Conservation (phyloP, 495 filamentous ascomycete genomes). For the Wilcoxina mikolae region DNA sequence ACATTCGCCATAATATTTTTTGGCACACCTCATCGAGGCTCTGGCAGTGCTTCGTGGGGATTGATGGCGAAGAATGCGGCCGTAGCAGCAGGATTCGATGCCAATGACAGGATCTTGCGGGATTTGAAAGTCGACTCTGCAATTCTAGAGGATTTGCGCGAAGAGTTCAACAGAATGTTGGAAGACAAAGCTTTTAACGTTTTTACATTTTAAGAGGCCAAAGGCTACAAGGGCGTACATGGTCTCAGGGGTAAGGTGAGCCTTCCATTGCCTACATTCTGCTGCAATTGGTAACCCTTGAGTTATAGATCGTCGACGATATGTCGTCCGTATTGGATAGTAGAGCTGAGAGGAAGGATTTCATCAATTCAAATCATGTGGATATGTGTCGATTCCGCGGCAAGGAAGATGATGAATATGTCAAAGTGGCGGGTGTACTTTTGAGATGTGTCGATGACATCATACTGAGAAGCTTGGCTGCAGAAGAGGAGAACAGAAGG, state of each 20-base stretch:
- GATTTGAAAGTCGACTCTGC: constrained; percentile 4
- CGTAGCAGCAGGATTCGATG: constrained; percentile 1
- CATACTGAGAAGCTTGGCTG: not conserved
- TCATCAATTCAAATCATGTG: constrained; percentile 12
- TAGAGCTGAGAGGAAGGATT: not conserved
- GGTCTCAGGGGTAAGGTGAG: constrained; percentile 4
- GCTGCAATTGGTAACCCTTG: not conserved
- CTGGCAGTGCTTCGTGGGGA: constrained; percentile 2
- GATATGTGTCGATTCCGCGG: constrained; percentile 10
- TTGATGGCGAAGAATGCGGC: constrained; percentile 2
- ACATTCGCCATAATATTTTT: constrained; percentile 3
- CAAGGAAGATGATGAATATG: constrained; percentile 6
- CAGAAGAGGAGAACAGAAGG: not conserved
- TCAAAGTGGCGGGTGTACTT: not conserved
- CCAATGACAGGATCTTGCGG: constrained; percentile 1
- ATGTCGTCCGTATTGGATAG: constrained; percentile 4
- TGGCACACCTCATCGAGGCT: constrained; percentile 12
- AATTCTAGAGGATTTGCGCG: constrained; percentile 1
- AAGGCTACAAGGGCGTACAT: not conserved
- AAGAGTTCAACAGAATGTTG: constrained; percentile 8
- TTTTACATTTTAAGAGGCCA: constrained; percentile 11
- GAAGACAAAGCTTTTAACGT: not conserved
- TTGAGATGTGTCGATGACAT: not conserved
- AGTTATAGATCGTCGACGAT: constrained; percentile 11
- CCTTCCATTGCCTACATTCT: not conserved